Evolutionary conservation across 2,329 filamentous ascomycete species (phyloP), one percentile per base, ranked within the genome.

Genomic region (Neurospora crassa): DNA sequence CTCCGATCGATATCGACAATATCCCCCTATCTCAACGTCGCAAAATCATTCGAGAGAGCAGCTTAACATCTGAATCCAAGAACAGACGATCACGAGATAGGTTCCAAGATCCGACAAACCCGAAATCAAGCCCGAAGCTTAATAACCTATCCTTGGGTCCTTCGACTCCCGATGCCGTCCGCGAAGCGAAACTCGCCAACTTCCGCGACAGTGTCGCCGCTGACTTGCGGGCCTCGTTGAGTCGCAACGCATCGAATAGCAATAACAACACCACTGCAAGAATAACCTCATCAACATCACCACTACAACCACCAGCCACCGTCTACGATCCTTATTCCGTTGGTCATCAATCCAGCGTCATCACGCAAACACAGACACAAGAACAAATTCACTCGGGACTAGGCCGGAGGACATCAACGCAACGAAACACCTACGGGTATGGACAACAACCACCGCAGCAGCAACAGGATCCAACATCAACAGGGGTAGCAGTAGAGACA

Each of bases 21-120:
- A 84, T 95, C 74, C 90, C 92, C 0, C 84, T 96, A 20, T 91
- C 88, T 59, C 88, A 91, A 76, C 89, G 92, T 63, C 86, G 86
- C 70, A 82, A 87, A 67, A 79, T 91, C 40, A 88, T 92, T 70
- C 87, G 87, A 41, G 85, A 87, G 59, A 84, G 79, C 73, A 86
- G 83, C 76, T 73, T 82, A 24, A 68, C 68, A 78, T 81, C 73
- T 76, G 75, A 73, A 53, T 79, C 76, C 0, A 72, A 74, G 18
- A 68, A 72, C 5, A 75, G 73, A 37, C 67, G 53, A 63, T 63
- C 29, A 37, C 29, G 53, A 34, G 53, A 63, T 37, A 63, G 34
- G 16, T 29, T n/a, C 53, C 53, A 16, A 63, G 53, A 63, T 16
- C 20, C 24, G 24, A 59, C 47, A 14, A 59, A 34, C 29, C n/a